phyloP scores from a whole-genome alignment of 768 basidiomycete genomes.

The Rhodotorula babjevae region DNA sequence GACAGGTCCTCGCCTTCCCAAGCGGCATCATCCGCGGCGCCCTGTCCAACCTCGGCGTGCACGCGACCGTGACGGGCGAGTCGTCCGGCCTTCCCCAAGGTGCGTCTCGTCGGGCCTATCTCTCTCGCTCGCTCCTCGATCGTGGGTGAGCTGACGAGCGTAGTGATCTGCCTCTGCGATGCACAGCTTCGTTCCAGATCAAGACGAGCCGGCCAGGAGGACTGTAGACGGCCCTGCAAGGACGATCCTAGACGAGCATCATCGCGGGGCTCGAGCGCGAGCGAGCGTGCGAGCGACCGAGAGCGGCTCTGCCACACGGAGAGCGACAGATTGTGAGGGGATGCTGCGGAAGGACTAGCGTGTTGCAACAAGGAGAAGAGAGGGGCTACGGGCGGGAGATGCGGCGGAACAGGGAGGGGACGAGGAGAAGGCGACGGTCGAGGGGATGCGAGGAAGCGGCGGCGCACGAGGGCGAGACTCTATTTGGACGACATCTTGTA shows the following conservation, averaged over 20 bases:
- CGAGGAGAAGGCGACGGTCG: no score
- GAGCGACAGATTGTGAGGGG: no score
- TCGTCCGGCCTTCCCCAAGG: conserved; percentile 32
- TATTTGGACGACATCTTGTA: conserved; percentile 20
- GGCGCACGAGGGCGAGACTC: accelerated
- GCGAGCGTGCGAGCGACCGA: no score
- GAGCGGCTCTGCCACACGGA: no score
- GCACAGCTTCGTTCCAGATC: conserved; percentile 38
- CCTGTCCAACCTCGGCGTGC: conserved; percentile 36
- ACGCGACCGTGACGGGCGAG: conserved; percentile 24
- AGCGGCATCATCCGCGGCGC: conserved; percentile 38
- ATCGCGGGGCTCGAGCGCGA: no score
- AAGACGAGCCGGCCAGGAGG: conserved; percentile 19
- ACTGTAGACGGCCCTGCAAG: background rate
- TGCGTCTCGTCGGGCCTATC: background rate
- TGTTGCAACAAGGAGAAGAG: no score
- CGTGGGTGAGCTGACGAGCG: no score
- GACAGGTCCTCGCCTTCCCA: conserved; percentile 34
- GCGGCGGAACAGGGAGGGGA: background rate
- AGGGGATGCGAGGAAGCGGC: background rate
- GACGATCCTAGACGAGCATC: no score
- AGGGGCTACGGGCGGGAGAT: no score
- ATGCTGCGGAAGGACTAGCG: no score
- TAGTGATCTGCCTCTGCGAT: background rate
- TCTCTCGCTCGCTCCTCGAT: background rate